A percentile compares a stretch with the other conserved stretches of the same genome.
These are phyloP conservation scores for Eleusine coracana DNA, from an alignment of 176 grass and related monocot genomes.

Conservation along the genomic window DNA sequence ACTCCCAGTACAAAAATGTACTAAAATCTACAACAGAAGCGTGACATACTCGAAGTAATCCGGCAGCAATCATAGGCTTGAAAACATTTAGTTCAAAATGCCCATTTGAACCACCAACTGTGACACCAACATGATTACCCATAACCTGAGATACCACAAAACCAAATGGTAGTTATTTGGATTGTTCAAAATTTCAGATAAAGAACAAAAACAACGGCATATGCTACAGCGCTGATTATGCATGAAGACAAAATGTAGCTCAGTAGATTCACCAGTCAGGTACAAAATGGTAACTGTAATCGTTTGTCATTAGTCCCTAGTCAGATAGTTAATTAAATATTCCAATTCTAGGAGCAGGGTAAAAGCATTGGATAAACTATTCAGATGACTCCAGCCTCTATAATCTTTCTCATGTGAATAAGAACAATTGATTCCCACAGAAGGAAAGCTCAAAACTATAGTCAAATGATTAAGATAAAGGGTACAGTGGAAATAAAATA, in stretches of 20 bases:
- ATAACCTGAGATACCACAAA: slow-evolving; percentile 71
- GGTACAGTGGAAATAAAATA: background rate
- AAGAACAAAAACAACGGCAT: background rate
- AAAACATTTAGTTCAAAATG: slow-evolving; percentile 99
- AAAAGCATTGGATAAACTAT: slow-evolving; percentile 10
- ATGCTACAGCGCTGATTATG: background rate
- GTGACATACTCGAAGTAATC: slow-evolving; percentile 83
- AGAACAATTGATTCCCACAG: background rate
- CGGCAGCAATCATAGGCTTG: slow-evolving; percentile 89
- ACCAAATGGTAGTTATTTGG: background rate
- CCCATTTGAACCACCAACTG: slow-evolving; percentile 84
- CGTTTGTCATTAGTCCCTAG: background rate
- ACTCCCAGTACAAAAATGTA: slow-evolving; percentile 6
- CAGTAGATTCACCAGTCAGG: background rate
- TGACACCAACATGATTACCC: slow-evolving; percentile 90
- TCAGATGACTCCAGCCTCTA: background rate
- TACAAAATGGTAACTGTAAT: background rate
- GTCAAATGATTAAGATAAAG: background rate
- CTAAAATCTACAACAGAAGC: background rate
- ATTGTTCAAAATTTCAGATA: slow-evolving; percentile 4
- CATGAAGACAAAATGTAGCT: background rate
- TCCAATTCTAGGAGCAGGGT: background rate
- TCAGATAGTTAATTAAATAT: slow-evolving; percentile 16
- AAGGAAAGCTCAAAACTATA: background rate
- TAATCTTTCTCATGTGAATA: background rate